These are phyloP conservation scores for Cyclocybe cylindracea DNA, from an alignment of 768 basidiomycete genomes.

Conservation along the genomic window DNA sequence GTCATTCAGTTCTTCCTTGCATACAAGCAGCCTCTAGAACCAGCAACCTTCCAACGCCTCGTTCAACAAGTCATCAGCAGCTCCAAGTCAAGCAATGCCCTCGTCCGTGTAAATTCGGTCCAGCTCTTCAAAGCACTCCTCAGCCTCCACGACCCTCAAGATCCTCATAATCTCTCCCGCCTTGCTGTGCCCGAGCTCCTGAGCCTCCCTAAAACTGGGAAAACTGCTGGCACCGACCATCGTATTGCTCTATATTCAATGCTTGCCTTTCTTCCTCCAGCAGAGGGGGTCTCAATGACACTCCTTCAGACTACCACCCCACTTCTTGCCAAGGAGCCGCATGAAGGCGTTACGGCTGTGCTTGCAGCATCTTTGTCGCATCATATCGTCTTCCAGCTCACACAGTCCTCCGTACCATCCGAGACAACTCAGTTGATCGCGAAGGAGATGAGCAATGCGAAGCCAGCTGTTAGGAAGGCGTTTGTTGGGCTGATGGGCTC, in stretches of 20 bases:
- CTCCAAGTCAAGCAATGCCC: conserved; percentile 72
- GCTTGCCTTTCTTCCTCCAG: conserved; percentile 56
- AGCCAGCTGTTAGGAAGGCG: conserved; percentile 59
- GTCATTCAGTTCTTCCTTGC: conserved; percentile 58
- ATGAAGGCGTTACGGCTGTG: conserved; percentile 60
- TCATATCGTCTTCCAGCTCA: conserved; percentile 62
- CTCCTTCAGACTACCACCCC: conserved; percentile 47
- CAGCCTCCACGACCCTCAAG: conserved; percentile 27
- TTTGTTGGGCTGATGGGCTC: conserved; percentile 64
- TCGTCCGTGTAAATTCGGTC: conserved; percentile 57
- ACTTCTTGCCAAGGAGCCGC: conserved; percentile 71
- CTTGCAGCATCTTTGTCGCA: conserved; percentile 55
- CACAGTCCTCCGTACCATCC: conserved; percentile 39
- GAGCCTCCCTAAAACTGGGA: conserved; percentile 76
- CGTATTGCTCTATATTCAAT: conserved; percentile 80
- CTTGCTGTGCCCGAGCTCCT: conserved; percentile 65
- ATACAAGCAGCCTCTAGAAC: conserved; percentile 51
- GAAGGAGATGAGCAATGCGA: conserved; percentile 73
- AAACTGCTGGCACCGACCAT: conserved; percentile 87
- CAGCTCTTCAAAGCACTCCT: conserved; percentile 57
- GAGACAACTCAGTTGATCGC: conserved; percentile 51
- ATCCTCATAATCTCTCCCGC: conserved; percentile 38
- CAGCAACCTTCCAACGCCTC: conserved; percentile 50
- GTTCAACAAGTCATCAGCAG: conserved; percentile 62
- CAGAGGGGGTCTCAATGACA: conserved; percentile 34